Conservation (phyloP, 2,329 filamentous ascomycete genomes). For the Claviceps sp. region DNA sequence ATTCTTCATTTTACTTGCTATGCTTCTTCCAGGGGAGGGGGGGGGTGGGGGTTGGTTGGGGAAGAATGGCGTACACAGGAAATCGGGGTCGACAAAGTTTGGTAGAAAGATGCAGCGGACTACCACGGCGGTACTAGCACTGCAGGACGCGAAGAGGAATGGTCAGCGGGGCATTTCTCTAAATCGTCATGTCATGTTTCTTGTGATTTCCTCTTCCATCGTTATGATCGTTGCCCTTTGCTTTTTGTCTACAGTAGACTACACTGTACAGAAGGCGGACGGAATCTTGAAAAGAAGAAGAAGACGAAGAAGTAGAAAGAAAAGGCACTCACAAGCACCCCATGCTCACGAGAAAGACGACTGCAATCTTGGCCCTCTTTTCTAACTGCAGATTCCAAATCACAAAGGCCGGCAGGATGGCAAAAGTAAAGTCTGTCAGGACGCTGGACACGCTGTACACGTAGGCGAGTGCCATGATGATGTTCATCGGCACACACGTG, state of each 20-base stretch:
- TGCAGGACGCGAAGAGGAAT: neutral
- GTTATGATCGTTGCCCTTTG: too few relatives aligned
- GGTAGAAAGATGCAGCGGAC: slow-evolving; percentile 26
- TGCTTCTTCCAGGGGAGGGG: neutral
- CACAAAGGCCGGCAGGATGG: slow-evolving; percentile 38
- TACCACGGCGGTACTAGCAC: slow-evolving; percentile 29
- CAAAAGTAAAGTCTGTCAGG: slow-evolving; percentile 36
- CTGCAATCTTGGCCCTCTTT: slow-evolving; percentile 29
- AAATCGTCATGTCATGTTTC: neutral
- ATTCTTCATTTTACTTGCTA: neutral
- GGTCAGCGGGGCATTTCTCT: neutral
- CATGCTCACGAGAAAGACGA: slow-evolving; percentile 40
- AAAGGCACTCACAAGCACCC: slow-evolving; percentile 32
- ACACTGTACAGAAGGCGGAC: too few relatives aligned
- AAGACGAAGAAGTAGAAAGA: neutral
- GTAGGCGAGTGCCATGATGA: slow-evolving; percentile 38
- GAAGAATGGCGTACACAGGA: slow-evolving; percentile 23
- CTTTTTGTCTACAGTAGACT: too few relatives aligned
- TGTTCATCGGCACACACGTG: slow-evolving; percentile 23
- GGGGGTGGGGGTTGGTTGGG: neutral
- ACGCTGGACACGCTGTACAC: slow-evolving; percentile 36
- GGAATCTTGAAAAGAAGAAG: neutral
- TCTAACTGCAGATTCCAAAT: slow-evolving; percentile 43
- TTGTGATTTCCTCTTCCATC: neutral
- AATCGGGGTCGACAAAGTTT: slow-evolving; percentile 25